phyloP scores from a whole-genome alignment of 2,329 filamentous ascomycete genomes.

The Pseudogymnoascus sp. region DNA sequence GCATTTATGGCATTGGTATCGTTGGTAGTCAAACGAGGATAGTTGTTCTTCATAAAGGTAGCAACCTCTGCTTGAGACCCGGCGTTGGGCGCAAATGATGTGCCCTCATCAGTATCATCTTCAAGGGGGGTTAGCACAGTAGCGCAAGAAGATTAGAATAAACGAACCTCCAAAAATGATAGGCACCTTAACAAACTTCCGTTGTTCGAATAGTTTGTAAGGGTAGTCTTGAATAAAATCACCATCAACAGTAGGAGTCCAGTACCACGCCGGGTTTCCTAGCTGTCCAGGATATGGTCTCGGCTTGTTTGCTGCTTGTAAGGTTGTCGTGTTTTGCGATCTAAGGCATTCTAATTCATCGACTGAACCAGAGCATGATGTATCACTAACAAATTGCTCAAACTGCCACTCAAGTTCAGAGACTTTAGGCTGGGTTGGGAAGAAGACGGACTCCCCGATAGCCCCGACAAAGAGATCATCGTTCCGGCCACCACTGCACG shows the following conservation, averaged over 20 bases:
- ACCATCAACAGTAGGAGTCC: conserved; percentile 35
- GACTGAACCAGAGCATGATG: conserved; percentile 25
- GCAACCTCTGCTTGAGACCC: conserved; percentile 27
- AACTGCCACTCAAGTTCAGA: conserved; percentile 35
- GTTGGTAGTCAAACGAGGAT: conserved; percentile 27
- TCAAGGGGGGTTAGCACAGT: background rate
- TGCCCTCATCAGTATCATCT: conserved; percentile 48
- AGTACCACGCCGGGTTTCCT: conserved; percentile 31
- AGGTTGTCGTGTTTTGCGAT: conserved; percentile 28
- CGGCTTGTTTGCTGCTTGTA: conserved; percentile 31
- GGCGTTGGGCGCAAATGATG: conserved; percentile 41
- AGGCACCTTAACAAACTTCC: conserved; percentile 33
- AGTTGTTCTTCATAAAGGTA: conserved; percentile 31
- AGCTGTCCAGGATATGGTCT: conserved; percentile 31
- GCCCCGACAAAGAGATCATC: conserved; percentile 23
- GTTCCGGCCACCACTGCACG: conserved; percentile 21
- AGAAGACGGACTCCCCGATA: conserved; percentile 30
- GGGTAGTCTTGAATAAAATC: conserved; percentile 34
- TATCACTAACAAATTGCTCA: conserved; percentile 28
- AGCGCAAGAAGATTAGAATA: background rate
- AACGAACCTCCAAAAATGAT: conserved; percentile 31
- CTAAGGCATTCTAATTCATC: conserved; percentile 32
- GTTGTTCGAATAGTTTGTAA: conserved; percentile 29
- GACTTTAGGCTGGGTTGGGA: conserved; percentile 32
- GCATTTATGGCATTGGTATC: conserved; percentile 26